Evolutionary conservation across 1,284 basidiomycete genomes (phyloP), one percentile per base, ranked within the genome.

Genomic region (Meira miltonrushii): DNA sequence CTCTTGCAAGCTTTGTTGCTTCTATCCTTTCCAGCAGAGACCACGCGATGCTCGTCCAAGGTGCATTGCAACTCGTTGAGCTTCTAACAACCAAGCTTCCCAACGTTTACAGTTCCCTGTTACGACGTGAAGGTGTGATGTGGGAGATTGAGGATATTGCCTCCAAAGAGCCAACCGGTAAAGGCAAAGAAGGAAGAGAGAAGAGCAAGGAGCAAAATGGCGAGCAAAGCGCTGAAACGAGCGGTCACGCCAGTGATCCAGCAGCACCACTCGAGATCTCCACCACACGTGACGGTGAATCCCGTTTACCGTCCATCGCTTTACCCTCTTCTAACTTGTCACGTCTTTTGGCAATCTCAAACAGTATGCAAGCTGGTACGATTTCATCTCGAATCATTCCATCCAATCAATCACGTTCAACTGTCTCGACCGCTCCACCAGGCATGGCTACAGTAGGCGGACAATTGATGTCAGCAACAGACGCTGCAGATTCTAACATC

Each of bases 41-140:
- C 28, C 61, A 70, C 21, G 61, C 67, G 1, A 55, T 56, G 1
- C 58, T 72, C 2, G 68, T 72, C 40, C 64, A 65, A 38, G 60
- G 65, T 5, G 71, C 74, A 3, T 64, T 78, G n/a, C 75, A 78
- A 57, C 71, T 74, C 17, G 73, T 78, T n/a, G 75, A 78, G 59
- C 57, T 78, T 37, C 68, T 78, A 10, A 62, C 67, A 28, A 54
- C 61, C 13, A 69, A 70, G 59, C 62, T 75, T 19, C 72, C 74
- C 39, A 59, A 61, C 47, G 54, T 71, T 15, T 77, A 75, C 67
- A 65, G 60, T 13, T 52, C 70, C 12, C 57, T 71, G 11, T 66
- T 77, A 8, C 58, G 68, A 23, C 67, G 74, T 23, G 73, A 77
- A 44, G 75, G 75, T 25, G 72, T 75, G 43, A 65, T 74, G 64